These are phyloP conservation scores for Hypseocharis bilobata DNA, from an alignment of 441 rosid genomes.

Conservation along the genomic window DNA sequence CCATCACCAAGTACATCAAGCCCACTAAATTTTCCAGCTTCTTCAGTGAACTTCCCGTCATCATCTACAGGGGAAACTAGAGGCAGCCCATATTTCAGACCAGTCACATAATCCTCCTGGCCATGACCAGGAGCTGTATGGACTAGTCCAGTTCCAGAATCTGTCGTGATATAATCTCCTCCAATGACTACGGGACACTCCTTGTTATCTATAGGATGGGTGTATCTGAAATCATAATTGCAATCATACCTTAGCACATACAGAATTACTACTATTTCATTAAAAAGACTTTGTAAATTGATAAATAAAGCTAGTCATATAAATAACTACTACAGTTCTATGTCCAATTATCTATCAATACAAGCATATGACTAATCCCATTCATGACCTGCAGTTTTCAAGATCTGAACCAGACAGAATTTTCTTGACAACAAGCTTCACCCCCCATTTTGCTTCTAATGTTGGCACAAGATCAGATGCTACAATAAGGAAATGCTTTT, in stretches of 20 bases:
- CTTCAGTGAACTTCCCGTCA: slow-evolving; percentile 86
- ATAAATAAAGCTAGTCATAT: background rate
- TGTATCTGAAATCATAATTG: slow-evolving; percentile 53
- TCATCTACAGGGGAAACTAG: slow-evolving; percentile 79
- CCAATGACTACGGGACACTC: slow-evolving; percentile 84
- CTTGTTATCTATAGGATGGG: slow-evolving; percentile 62
- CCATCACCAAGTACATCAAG: slow-evolving; percentile 93
- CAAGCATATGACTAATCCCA: slow-evolving; percentile 1
- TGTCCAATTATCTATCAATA: background rate
- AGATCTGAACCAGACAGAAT: slow-evolving; percentile 68
- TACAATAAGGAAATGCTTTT: slow-evolving; percentile 52
- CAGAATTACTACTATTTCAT: slow-evolving; percentile 12
- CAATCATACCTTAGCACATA: slow-evolving; percentile 19
- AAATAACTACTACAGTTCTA: background rate
- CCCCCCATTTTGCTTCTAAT: slow-evolving; percentile 72
- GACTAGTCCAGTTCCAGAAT: slow-evolving; percentile 93
- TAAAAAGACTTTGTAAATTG: slow-evolving; percentile 10
- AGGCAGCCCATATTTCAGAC: slow-evolving; percentile 80
- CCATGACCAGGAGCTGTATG: slow-evolving; percentile 99
- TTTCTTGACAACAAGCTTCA: slow-evolving; percentile 60
- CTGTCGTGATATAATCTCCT: slow-evolving; percentile 95
- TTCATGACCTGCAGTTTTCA: slow-evolving; percentile 77
- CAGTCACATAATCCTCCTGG: slow-evolving; percentile 87
- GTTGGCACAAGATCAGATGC: slow-evolving; percentile 79
- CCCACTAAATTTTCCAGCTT: slow-evolving; percentile 77